A percentile compares a stretch with the other conserved stretches of the same genome.
Evolutionary conservation across 768 basidiomycete species (phyloP).

Genomic region (Lenzites betulinus): DNA sequence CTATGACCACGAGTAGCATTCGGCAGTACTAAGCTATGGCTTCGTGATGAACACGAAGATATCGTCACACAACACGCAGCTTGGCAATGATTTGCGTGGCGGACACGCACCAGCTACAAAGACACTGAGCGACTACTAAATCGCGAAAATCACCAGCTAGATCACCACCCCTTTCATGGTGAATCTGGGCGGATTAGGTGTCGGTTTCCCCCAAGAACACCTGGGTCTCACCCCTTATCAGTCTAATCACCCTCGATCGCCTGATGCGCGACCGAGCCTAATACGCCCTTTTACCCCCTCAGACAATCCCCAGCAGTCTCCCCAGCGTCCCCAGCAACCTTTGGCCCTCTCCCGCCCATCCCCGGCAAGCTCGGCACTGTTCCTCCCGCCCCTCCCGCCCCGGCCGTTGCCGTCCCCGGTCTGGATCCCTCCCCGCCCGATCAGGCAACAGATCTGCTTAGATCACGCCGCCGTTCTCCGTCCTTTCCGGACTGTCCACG

Average conservation of each 20-base stretch:
- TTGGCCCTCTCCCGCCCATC: not conserved
- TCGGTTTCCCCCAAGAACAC: too few species aligned
- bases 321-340: not conserved
- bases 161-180: too few species aligned
- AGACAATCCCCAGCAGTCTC: not conserved
- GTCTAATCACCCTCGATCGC: not conserved
- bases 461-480: not conserved
- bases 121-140: too few species aligned
- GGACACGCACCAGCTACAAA: not conserved
- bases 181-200: too few species aligned
- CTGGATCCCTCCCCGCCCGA: not conserved
- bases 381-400: not conserved
- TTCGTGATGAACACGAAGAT: conserved; percentile 1
- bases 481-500: not conserved
- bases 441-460: not conserved
- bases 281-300: not conserved
- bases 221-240: not conserved
- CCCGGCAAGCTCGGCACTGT: not conserved
- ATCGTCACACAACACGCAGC: not conserved
- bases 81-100: conserved; percentile 7
- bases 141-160: too few species aligned
- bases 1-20: not conserved
- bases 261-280: not conserved
- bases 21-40: not conserved
- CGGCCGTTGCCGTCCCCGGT: not conserved